Evolutionary conservation across 768 basidiomycete species (phyloP).

Genomic region (Trametes elegans): DNA sequence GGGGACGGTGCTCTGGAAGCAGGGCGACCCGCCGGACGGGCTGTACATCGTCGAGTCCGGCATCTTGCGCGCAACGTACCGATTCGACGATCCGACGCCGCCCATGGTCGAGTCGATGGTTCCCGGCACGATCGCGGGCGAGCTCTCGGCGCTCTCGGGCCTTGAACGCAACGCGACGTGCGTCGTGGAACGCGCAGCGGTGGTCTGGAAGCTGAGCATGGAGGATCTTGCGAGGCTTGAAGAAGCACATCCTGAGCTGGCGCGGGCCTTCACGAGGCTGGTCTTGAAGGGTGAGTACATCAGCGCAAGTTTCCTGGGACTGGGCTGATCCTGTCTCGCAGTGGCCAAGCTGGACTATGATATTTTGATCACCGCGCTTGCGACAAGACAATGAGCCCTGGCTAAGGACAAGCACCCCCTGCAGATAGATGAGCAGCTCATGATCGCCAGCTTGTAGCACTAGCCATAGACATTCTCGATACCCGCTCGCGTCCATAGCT

Average conservation of each 20-base stretch:
- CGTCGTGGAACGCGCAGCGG: constrained; percentile 71
- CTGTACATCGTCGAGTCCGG: constrained; percentile 90
- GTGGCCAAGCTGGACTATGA: constrained; percentile 68
- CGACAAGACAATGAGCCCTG: constrained; percentile 33
- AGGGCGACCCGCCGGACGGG: constrained; percentile 75
- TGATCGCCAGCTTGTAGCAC: background rate
- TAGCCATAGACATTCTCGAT: constrained; percentile 11
- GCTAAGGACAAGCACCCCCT: background rate
- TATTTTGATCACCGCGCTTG: constrained; percentile 56
- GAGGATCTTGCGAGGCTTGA: constrained; percentile 62
- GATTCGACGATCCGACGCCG: constrained; percentile 64
- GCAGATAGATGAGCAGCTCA: background rate
- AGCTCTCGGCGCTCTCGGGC: constrained; percentile 80
- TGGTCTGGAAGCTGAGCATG: constrained; percentile 77
- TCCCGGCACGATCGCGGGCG: constrained; percentile 88
- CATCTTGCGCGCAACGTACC: constrained; percentile 78
- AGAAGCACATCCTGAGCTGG: constrained; percentile 61
- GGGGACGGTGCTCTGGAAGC: constrained; percentile 69
- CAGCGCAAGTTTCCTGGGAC: background rate
- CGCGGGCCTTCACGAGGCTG: constrained; percentile 61
- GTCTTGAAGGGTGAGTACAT: constrained; percentile 65
- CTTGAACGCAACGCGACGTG: constrained; percentile 84
- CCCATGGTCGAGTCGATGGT: constrained; percentile 89
- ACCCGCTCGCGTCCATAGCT: background rate
- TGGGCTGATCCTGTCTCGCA: constrained; percentile 29